Evolutionary conservation across 306 rosid species (phyloP).

Genomic region (Begonia peltatifolia): DNA sequence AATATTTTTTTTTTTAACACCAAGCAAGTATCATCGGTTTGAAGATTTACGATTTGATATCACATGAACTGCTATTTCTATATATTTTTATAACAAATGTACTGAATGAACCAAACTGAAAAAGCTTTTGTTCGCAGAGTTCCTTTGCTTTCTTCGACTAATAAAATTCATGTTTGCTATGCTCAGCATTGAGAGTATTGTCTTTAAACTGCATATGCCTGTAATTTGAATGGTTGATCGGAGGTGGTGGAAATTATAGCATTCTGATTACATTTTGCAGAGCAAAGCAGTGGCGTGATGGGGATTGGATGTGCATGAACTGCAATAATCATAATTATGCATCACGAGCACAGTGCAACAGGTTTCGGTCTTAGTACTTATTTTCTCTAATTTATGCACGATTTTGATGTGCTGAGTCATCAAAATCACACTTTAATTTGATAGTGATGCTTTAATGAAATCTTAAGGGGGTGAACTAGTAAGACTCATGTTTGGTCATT

Average conservation of each 20-base stretch:
- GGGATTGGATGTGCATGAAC: slow-evolving; percentile 97
- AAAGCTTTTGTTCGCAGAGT: no score
- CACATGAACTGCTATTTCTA: no score
- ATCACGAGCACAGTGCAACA: slow-evolving; percentile 77
- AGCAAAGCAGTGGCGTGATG: slow-evolving; percentile 93
- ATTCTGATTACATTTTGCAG: slow-evolving; percentile 20
- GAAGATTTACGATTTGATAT: no score
- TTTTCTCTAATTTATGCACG: neutral
- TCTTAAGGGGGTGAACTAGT: neutral
- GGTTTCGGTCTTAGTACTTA: slow-evolving; percentile 29
- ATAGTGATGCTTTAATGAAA: neutral
- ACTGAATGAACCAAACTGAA: no score
- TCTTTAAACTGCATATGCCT: no score
- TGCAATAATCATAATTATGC: slow-evolving; percentile 96
- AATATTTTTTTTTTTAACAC: no score
- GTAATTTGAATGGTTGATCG: no score
- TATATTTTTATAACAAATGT: no score
- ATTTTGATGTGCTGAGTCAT: neutral
- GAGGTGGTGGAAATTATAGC: neutral
- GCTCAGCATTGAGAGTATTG: no score
- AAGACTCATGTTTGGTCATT: neutral
- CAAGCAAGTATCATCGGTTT: no score
- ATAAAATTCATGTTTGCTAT: no score
- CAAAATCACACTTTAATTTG: neutral
- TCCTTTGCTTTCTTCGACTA: no score